Percentiles rank a stretch among this genome's conserved stretches.
Evolutionary conservation across 2,329 filamentous ascomycete genomes (phyloP).

Genomic region (Diaporthe helianthi): DNA sequence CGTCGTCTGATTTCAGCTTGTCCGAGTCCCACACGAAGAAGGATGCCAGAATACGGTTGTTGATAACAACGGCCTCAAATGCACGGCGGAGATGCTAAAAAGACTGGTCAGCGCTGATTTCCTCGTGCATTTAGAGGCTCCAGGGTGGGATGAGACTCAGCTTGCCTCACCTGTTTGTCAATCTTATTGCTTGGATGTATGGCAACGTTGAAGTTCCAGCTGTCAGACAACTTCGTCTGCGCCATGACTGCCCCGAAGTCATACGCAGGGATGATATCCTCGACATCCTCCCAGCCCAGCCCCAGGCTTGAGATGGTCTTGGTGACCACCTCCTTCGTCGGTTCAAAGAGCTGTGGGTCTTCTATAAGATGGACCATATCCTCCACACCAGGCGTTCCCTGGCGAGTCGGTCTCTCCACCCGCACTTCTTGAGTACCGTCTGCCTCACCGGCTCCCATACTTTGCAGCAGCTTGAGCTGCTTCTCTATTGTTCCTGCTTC

Average conservation of each 20-base stretch:
- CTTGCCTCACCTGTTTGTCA: background rate
- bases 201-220: slow-evolving; percentile 28
- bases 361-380: slow-evolving; percentile 33
- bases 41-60: slow-evolving; percentile 32
- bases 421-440: background rate
- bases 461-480: slow-evolving; percentile 31
- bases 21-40: slow-evolving; percentile 27
- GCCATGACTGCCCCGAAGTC: slow-evolving; percentile 25
- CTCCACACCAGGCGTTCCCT: slow-evolving; percentile 28
- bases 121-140: too few relatives aligned
- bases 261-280: slow-evolving; percentile 30
- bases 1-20: background rate
- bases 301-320: slow-evolving; percentile 21
- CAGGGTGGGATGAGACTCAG: too few relatives aligned
- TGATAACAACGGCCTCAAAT: slow-evolving; percentile 25
- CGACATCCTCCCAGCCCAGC: slow-evolving; percentile 29
- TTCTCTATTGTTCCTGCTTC: slow-evolving; percentile 32
- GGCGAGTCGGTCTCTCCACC: slow-evolving; percentile 4
- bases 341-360: slow-evolving; percentile 14
- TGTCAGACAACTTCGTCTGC: slow-evolving; percentile 26
- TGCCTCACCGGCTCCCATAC: slow-evolving; percentile 8
- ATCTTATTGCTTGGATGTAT: slow-evolving; percentile 9
- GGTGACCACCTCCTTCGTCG: slow-evolving; percentile 26
- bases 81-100: slow-evolving; percentile 25
- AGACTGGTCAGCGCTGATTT: background rate